phyloP scores from a whole-genome alignment of 73 alveolate genomes.

The Tetrahymena elliotti region DNA sequence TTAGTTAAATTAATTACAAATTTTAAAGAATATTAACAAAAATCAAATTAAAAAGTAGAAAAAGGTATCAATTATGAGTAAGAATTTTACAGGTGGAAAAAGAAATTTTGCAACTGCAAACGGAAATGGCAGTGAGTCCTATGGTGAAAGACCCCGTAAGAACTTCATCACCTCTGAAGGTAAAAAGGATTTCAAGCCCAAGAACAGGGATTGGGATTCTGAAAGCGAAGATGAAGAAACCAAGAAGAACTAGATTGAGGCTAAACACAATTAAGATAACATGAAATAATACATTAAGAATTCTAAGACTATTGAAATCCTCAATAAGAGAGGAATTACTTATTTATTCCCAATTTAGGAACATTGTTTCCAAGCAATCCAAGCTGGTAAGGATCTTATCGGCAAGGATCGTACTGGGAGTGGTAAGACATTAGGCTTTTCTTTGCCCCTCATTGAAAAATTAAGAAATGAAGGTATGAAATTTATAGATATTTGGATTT shows the following conservation, averaged over 20 bases:
- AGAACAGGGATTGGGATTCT: background rate
- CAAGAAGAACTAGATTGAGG: background rate
- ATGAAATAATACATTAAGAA: slow-evolving; percentile 7
- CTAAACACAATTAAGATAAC: slow-evolving; percentile 3
- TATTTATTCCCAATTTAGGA: slow-evolving; percentile 77
- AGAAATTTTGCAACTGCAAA: background rate
- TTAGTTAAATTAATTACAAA: background rate
- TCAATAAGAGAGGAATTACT: slow-evolving; percentile 45
- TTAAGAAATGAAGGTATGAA: slow-evolving; percentile 62
- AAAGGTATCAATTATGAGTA: background rate
- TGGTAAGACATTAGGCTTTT: slow-evolving; percentile 90
- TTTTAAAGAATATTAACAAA: background rate
- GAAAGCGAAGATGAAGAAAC: background rate
- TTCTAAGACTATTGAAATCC: slow-evolving; percentile 32
- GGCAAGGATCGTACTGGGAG: slow-evolving; percentile 93
- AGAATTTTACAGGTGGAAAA: background rate
- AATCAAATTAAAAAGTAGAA: background rate
- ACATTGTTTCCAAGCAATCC: slow-evolving; percentile 72
- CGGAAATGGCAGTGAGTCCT: background rate
- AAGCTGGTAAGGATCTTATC: slow-evolving; percentile 73
- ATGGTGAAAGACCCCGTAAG: background rate
- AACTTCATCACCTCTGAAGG: background rate
- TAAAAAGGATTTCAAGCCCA: background rate
- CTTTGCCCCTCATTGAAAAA: slow-evolving; percentile 56
- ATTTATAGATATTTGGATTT: background rate